Evolutionary conservation across 345 rosid species (phyloP), one percentile per base, ranked within the genome.

Genomic region (Lumnitzera racemosa): DNA sequence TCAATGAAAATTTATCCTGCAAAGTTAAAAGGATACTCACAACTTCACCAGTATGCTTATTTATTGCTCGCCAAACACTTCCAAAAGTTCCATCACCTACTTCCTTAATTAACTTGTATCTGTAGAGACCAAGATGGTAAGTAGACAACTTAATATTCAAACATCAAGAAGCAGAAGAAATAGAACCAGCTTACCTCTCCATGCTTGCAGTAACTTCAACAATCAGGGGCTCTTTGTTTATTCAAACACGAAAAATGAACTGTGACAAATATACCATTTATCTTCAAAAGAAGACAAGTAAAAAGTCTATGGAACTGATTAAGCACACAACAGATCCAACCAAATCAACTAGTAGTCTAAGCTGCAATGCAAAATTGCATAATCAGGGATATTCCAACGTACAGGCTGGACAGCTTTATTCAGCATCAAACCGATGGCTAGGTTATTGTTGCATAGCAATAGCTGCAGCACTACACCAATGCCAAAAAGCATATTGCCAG

Each of bases 31-130:
- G 54, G 15, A 58, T 3, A 79, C 96, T 71, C 76, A 94, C 99
- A 69, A 84, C 83, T 87, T 94, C 99, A 68, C 95, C 89, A 58
- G 97, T 76, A 57, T 73, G 83, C 77, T 79, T 90, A 75, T 81
- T 69, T 70, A 86, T 75, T 17, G 91, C 97, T 59, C 86, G 86
- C 90, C 95, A 86, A 51, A 94, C 99, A 76, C 70, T 86, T 69
- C 99, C 99, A 79, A 90, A 94, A 12, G 99, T 81, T 70, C 99
- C 99, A 69, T 86, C 95, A 61, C 99, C 99, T 66, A 90, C 91
- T 76, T 90, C 96, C 81, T 83, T 87, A 57, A 81, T 80, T 67
- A 94, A 76, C 66, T 77, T 82, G 85, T 89, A 94, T 83, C 98
- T 92, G 51, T 12, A 47, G 20, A 51, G 48, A 12, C 63, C 58